phyloP scores from a whole-genome alignment of 257 asterid genomes.

The Lycium ferocissimum region DNA sequence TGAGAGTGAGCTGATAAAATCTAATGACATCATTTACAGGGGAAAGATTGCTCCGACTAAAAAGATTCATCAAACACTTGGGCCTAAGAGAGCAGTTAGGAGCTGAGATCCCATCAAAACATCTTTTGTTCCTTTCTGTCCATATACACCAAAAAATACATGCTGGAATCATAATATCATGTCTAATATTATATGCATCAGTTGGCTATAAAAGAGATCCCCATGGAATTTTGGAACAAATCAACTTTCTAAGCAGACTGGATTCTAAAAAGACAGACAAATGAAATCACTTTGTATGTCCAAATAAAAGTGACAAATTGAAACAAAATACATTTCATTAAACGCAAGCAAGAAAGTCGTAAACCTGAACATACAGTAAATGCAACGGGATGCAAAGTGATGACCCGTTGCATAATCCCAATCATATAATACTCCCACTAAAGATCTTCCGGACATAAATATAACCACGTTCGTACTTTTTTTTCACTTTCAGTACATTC shows the following conservation, averaged over 20 bases:
- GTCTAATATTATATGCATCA: not conserved
- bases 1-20: too few relatives aligned
- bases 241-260: not conserved
- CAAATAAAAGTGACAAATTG: not conserved
- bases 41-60: too few relatives aligned
- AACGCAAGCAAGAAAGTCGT: not conserved
- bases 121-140: too few relatives aligned
- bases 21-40: too few relatives aligned
- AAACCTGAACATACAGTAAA: not conserved
- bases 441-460: not conserved
- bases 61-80: too few relatives aligned
- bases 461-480: too few relatives aligned
- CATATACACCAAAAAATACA: too few relatives aligned
- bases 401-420: not conserved
- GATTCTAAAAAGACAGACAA: not conserved
- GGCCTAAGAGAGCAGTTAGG: too few relatives aligned
- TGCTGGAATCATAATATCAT: not conserved
- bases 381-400: not conserved
- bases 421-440: not conserved
- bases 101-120: too few relatives aligned
- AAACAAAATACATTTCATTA: not conserved
- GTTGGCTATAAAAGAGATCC: not conserved
- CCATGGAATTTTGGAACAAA: not conserved
- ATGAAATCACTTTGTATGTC: slow-evolving; percentile 11
- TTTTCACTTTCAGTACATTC: too few relatives aligned